Evolutionary conservation across 495 filamentous ascomycete species (phyloP).

Genomic region (Diplogelasinospora grovesii): DNA sequence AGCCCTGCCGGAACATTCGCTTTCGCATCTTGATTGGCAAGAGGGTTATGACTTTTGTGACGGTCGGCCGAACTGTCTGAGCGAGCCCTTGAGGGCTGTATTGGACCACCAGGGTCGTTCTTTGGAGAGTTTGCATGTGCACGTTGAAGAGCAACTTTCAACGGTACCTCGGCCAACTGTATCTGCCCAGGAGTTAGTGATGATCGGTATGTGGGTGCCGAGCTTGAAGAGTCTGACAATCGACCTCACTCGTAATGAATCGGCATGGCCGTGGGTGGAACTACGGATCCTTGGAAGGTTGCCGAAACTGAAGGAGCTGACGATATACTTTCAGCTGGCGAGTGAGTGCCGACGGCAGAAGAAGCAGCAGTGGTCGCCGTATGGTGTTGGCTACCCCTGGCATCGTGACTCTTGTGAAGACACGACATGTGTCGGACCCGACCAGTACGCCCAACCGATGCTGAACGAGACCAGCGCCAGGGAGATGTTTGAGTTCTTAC

Average conservation of each 20-base stretch:
- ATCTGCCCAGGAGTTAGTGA: too few relatives aligned
- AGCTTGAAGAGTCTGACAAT: not conserved
- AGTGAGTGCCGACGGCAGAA: not conserved
- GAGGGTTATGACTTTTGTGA: too few relatives aligned
- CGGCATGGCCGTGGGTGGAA: conserved; percentile 1
- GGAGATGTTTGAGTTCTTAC: not conserved
- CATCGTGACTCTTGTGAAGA: too few relatives aligned
- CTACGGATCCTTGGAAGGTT: not conserved
- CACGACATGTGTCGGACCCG: not conserved
- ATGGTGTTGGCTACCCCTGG: too few relatives aligned
- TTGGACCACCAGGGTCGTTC: not conserved
- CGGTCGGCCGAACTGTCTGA: too few relatives aligned
- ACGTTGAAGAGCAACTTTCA: not conserved
- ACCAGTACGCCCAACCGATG: not conserved
- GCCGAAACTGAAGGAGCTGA: not conserved
- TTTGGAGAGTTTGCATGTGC: not conserved
- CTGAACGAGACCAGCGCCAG: not conserved
- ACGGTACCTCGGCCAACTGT: not conserved
- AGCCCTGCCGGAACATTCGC: too few relatives aligned
- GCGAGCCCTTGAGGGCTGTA: not conserved
- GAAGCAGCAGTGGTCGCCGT: too few relatives aligned
- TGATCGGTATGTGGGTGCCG: too few relatives aligned
- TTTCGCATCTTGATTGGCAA: too few relatives aligned
- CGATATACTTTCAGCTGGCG: not conserved
- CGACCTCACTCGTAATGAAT: not conserved